These are phyloP conservation scores for Hypoxylon rickii DNA, from an alignment of 495 filamentous ascomycete genomes.

Conservation along the genomic window DNA sequence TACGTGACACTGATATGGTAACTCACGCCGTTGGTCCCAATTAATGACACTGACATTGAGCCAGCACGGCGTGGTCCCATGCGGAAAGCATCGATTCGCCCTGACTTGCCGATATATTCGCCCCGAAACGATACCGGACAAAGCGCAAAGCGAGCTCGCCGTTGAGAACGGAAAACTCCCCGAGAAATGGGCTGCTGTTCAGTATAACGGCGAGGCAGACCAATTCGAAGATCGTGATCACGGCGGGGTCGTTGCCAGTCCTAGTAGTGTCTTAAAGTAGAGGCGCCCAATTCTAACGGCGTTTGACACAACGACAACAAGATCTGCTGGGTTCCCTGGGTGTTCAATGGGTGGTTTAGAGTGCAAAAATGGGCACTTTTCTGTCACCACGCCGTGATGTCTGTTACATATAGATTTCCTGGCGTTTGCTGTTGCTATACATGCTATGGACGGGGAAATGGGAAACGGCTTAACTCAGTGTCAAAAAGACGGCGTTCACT, in stretches of 20 bases:
- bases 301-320: no score
- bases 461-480: no score
- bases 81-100: conserved; percentile 67
- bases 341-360: no score
- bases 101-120: conserved; percentile 62
- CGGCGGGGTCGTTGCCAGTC: not conserved
- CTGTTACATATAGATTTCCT: no score
- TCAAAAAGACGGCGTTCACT: no score
- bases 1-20: conserved; percentile 38
- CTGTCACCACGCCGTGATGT: no score
- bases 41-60: not conserved
- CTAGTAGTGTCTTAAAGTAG: not conserved
- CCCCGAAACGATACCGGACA: conserved; percentile 44
- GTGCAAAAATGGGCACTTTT: no score
- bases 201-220: conserved; percentile 24
- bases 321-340: no score
- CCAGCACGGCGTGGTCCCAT: conserved; percentile 65
- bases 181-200: conserved; percentile 6
- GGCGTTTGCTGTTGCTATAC: no score
- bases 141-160: conserved; percentile 35
- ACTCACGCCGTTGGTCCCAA: no score
- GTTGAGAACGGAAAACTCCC: conserved; percentile 44
- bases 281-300: no score
- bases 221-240: not conserved
- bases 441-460: no score